Evolutionary conservation across 202 grass and related monocot species (phyloP).

Genomic region (Setaria viridis): DNA sequence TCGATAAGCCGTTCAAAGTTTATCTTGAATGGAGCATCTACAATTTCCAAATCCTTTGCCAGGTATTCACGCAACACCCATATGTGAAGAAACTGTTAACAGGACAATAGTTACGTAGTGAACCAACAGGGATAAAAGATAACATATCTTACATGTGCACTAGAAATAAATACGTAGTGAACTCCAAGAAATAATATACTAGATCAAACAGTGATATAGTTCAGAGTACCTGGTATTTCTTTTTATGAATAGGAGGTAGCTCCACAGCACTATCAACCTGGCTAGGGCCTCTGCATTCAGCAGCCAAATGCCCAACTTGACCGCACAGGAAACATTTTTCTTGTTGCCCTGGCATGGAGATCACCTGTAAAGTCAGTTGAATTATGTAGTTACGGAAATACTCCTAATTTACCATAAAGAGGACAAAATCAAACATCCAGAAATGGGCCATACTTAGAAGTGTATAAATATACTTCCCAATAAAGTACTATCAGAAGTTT

Average conservation of each 20-base stretch:
- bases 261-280: slow-evolving; percentile 64
- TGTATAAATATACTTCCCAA: slow-evolving; percentile 26
- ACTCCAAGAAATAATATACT: neutral
- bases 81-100: slow-evolving; percentile 88
- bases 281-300: slow-evolving; percentile 81
- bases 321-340: slow-evolving; percentile 96
- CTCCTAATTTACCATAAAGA: slow-evolving; percentile 48
- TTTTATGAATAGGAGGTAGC: slow-evolving; percentile 94
- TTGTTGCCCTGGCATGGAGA: slow-evolving; percentile 93
- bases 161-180: neutral
- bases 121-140: slow-evolving; percentile 42
- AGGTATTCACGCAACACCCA: slow-evolving; percentile 97
- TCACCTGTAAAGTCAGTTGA: slow-evolving; percentile 90
- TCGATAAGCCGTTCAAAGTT: slow-evolving; percentile 92
- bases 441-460: slow-evolving; percentile 10
- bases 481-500: slow-evolving; percentile 36
- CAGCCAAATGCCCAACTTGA: slow-evolving; percentile 89
- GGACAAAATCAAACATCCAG: slow-evolving; percentile 4
- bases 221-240: slow-evolving; percentile 91
- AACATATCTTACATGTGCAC: slow-evolving; percentile 10
- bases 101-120: slow-evolving; percentile 40
- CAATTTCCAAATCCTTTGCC: slow-evolving; percentile 91
- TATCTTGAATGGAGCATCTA: slow-evolving; percentile 87
- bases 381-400: slow-evolving; percentile 54
- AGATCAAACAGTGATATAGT: slow-evolving; percentile 38